Percentiles rank a stretch among this genome's conserved stretches.
These are phyloP conservation scores for Metarhizium rileyi DNA, from an alignment of 2,329 filamentous ascomycete species.

Conservation along the genomic window DNA sequence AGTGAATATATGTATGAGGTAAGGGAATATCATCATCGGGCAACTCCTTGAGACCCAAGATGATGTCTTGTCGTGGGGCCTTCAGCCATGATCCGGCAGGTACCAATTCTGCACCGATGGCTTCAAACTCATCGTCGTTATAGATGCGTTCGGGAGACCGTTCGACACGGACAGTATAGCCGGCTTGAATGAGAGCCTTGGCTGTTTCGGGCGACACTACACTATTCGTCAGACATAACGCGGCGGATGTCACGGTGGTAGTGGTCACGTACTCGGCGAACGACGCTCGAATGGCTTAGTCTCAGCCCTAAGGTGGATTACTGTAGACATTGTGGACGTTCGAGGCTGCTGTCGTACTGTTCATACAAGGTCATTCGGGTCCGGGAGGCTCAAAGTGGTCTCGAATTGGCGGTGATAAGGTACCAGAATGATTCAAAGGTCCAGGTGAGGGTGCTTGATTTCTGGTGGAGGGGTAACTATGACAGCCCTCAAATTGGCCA, in stretches of 20 bases:
- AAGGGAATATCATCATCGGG: constrained; percentile 55
- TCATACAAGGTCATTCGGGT: too few species aligned
- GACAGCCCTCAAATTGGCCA: too few species aligned
- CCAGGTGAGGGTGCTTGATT: too few species aligned
- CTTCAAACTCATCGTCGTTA: constrained; percentile 50
- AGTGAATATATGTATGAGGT: constrained; percentile 38
- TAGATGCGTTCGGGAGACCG: constrained; percentile 51
- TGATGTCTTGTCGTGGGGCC: constrained; percentile 57
- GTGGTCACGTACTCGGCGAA: not conserved
- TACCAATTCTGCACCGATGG: constrained; percentile 55
- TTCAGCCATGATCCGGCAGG: constrained; percentile 58
- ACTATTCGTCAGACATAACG: not conserved
- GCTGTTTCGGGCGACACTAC: constrained; percentile 32
- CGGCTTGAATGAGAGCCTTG: constrained; percentile 51
- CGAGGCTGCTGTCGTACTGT: too few species aligned
- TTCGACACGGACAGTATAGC: constrained; percentile 61
- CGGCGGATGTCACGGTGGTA: not conserved
- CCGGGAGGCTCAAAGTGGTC: too few species aligned
- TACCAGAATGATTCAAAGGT: too few species aligned
- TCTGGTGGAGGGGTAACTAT: too few species aligned
- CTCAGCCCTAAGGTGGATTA: not conserved
- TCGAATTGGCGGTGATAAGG: too few species aligned
- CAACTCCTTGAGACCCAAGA: constrained; percentile 71
- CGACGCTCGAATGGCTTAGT: not conserved
- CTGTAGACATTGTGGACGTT: too few species aligned